phyloP scores from a whole-genome alignment of 2,329 filamentous ascomycete genomes.

The Nemania diffusa region DNA sequence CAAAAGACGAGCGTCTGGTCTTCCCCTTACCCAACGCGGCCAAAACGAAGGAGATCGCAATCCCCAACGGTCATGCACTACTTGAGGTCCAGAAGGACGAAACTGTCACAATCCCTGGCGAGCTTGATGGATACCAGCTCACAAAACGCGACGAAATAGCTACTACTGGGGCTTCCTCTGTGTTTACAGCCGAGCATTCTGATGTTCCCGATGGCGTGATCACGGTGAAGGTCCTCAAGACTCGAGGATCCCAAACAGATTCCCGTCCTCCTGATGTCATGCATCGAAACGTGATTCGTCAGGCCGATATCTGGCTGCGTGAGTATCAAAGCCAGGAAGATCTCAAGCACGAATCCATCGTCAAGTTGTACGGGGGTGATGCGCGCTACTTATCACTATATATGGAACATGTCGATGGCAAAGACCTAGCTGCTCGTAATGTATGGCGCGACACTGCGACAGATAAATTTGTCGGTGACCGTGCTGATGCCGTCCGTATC shows the following conservation, averaged over 20 bases:
- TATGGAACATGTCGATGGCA: constrained; percentile 70
- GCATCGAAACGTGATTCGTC: constrained; percentile 66
- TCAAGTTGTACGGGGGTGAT: constrained; percentile 67
- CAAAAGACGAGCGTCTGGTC: constrained; percentile 61
- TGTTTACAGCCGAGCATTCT: constrained; percentile 66
- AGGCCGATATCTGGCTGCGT: constrained; percentile 69
- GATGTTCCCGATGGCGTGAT: constrained; percentile 64
- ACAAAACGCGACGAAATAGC: constrained; percentile 68
- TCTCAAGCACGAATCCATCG: constrained; percentile 67
- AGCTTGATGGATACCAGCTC: constrained; percentile 64
- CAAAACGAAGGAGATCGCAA: constrained; percentile 59
- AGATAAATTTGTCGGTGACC: constrained; percentile 62
- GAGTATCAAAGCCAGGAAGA: constrained; percentile 67
- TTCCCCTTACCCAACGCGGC: constrained; percentile 62
- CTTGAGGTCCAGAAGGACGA: constrained; percentile 62
- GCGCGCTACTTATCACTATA: constrained; percentile 69
- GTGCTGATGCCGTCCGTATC: constrained; percentile 62
- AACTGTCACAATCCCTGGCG: constrained; percentile 61
- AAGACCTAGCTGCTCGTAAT: constrained; percentile 61
- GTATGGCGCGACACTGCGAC: constrained; percentile 61
- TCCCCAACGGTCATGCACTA: constrained; percentile 60
- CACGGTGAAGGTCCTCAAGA: constrained; percentile 71
- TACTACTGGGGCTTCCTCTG: constrained; percentile 63
- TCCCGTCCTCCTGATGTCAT: constrained; percentile 58
- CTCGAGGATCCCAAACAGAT: constrained; percentile 54